Evolutionary conservation across 1,284 basidiomycete genomes (phyloP), one percentile per base, ranked within the genome.

Genomic region (Cutaneotrichosporon sp.): DNA sequence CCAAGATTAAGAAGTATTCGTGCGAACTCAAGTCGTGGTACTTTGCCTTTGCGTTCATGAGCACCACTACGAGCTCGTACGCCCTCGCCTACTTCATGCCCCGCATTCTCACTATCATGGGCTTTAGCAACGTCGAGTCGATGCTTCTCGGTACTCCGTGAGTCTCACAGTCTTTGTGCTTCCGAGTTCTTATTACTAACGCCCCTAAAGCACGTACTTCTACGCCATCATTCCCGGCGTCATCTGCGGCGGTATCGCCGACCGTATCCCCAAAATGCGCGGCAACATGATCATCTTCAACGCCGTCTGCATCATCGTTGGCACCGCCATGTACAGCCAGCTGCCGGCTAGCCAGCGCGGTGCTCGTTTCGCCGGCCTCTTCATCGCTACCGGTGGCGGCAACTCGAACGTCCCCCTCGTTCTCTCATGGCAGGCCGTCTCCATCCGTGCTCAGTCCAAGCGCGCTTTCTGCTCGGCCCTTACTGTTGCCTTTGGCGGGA

Each of bases 21-120:
- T 10, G 22, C n/a, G 81, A 82, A 68, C 65, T 74, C 66, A 82
- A 81, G 75, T 66, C 81, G 6, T 83, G 82, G 82, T 63, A 71
- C 4, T 83, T 80, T 59, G 81, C 76, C 14, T 69, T 83, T 61
- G 72, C 80, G 69, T 80, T 83, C 72, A 70, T 74, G 61, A 62
- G 66, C 36, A 62, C 67, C n/a, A 72, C 70, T 14, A 66, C 57
- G 21, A 66, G 60, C 13, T 63, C 62, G 5, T 70, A 63, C 53
- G 34, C 60, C 8, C 53, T 76, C 61, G 66, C 72, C 21, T 79
- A 76, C 74, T 82, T 82, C 76, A 71, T 82, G 2, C 81, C 81
- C 36, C 70, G 77, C 56, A 82, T 83, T 56, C 74, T 83, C 22
- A 53, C 52, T 26, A 76, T 76, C 22, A 73, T 80, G 56, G 81